Evolutionary conservation across 2,329 filamentous ascomycete species (phyloP), one percentile per base, ranked within the genome.

Genomic region (Tolypocladium capitatum): DNA sequence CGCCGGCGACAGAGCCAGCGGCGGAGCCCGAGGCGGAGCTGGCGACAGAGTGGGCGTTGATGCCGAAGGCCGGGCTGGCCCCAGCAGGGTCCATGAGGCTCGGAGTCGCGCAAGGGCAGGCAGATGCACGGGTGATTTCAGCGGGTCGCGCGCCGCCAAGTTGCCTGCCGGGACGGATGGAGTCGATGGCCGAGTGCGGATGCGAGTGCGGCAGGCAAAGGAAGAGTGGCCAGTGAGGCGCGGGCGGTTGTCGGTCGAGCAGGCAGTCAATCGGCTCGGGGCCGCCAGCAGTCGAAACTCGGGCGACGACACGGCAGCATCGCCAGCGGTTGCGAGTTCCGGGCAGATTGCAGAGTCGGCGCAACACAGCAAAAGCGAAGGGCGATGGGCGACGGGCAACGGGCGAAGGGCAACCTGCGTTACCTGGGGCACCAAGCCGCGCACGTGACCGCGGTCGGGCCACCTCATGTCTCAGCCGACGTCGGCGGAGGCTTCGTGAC

Each of bases 41-140:
- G 34, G 41, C 34, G 20, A 35, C 27, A 2, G 43, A 45, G 2
- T 33, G 34, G 27, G 43, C 35, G 30, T 7, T 31, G 24, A 45
- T 24, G 24, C 41, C 48, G 21, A 45, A 45, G 41, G 34, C 46
- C 33, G 42, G 43, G 35, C 43, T 49, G 35, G 46, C 36, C 33
- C 38, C 46, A 40, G 44, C 43, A 45, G 48, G 38, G 16, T 49
- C 46, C 51, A 53, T 51, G 20, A 46, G 30, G 27, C 24, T 9
- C 7, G 21, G 14, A 16, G 24, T 10, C 21, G 21, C 34, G 18
- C 34, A 20, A 20, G 34, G 18, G 33, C 33, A 35, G 33, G 33
- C 33, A n/a, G 38, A 27, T 28, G 38, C 38, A 41, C 21, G 24
- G 38, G 21, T 28, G 24, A 18, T 4, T n/a, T 18, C 43, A 27